Evolutionary conservation across 2,329 filamentous ascomycete genomes (phyloP), one percentile per base, ranked within the genome.

Genomic region (Monosporascus sp.): DNA sequence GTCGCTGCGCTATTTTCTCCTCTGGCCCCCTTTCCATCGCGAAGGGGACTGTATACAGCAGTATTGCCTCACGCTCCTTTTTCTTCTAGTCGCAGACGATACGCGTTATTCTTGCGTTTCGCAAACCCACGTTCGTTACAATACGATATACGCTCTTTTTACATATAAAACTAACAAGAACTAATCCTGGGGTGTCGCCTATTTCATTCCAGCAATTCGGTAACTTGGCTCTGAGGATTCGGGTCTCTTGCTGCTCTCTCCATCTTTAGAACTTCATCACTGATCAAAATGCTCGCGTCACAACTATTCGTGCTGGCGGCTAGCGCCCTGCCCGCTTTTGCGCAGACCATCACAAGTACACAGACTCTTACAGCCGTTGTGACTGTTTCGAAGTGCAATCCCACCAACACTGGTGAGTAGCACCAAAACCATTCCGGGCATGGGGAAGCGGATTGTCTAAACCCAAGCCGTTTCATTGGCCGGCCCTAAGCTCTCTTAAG

Each of bases 331-430:
- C 61, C 65, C 44, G 66, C 59, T 24, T 53, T 60, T 48, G 64
- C 64, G 53, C 61, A 65, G 27, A 66, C 61, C 48, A 65, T 63
- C 17, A 68, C 64, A 27, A 64, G 58, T 53, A 68, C 64, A 4
- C 54, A 59, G 26, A 64, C 63, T 55, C 52, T 67, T 47, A 67
- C 64, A 2, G 63, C 62, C 17, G 64, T 61, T 9, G 57, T 68
- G 56, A 66, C 65, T 22, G 63, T 68, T 45, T 65, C 62, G 36
- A 59, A 62, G 58, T 67, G 65, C 63, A 61, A 59, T 53, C 56
- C 64, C 26, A 59, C 59, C 47, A 65, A 67, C 58, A 60, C 65
- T 2, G 61, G 43, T 46, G 26, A 46, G 43, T 46, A n/a, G n/a
- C 22, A 14, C 16, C 11, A 7, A 17, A 26, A 24, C 5, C 16